These are phyloP conservation scores for Entelexis paramagnoliae DNA, from an alignment of 1,139 yeast species.

Conservation along the genomic window DNA sequence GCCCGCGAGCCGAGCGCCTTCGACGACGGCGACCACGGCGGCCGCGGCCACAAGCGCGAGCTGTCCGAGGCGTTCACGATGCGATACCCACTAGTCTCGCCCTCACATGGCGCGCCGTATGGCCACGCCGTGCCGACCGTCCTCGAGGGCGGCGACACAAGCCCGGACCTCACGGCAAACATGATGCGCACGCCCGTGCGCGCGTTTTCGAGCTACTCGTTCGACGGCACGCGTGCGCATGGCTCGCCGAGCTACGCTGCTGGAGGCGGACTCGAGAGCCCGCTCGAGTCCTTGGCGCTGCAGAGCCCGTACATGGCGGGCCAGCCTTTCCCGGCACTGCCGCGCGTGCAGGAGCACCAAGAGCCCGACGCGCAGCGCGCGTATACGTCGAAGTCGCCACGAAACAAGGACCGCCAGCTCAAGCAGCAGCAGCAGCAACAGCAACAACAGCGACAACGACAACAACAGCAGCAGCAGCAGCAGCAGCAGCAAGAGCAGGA, in stretches of 20 bases:
- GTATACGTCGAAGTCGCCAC: neutral
- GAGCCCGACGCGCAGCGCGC: neutral
- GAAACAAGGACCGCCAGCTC: neutral
- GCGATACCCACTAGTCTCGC: constrained; percentile 19
- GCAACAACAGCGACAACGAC: neutral
- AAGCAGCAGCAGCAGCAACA: neutral
- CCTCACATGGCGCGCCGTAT: constrained; percentile 6
- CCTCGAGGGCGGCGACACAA: neutral
- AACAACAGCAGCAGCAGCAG: neutral
- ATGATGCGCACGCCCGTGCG: constrained; percentile 15
- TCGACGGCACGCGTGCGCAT: neutral
- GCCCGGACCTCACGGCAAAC: constrained; percentile 4
- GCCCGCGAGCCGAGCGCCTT: neutral
- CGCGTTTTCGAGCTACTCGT: neutral
- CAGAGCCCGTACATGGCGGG: constrained; percentile 17
- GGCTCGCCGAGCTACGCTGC: constrained; percentile 14
- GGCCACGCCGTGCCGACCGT: neutral
- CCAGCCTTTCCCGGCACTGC: constrained; percentile 17
- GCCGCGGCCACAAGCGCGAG: constrained; percentile 17
- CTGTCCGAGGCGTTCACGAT: constrained; percentile 20
- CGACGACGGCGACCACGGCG: neutral
- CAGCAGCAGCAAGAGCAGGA: neutral
- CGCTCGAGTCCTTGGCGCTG: constrained; percentile 16
- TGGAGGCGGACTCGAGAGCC: constrained; percentile 16
- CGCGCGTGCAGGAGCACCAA: constrained; percentile 4